Evolutionary conservation across 2,329 filamentous ascomycete species (phyloP).

Genomic region (Trichoderma aggressivum): DNA sequence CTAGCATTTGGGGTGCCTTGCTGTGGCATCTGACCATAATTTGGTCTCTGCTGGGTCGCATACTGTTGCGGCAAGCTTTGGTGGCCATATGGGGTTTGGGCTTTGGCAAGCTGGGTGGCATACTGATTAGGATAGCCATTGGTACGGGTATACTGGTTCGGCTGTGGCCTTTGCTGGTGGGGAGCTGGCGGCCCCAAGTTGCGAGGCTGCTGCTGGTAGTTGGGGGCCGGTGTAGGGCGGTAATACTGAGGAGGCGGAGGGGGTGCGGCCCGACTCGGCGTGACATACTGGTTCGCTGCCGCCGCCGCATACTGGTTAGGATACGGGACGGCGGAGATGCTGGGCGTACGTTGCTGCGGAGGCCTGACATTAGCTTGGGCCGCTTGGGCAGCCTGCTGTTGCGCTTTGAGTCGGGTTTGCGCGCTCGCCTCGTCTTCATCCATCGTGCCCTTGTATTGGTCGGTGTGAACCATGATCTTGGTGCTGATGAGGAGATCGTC

Average conservation of each 20-base stretch:
- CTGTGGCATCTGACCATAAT: conserved; percentile 41
- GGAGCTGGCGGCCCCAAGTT: conserved; percentile 32
- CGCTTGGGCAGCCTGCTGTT: conserved; percentile 33
- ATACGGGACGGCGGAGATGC: conserved; percentile 40
- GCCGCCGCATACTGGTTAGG: conserved; percentile 41
- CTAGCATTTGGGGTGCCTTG: conserved; percentile 43
- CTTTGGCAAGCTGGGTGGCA: conserved; percentile 50
- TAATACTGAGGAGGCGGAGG: conserved; percentile 45
- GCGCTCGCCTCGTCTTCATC: conserved; percentile 72
- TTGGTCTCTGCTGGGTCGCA: conserved; percentile 45
- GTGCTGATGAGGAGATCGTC: conserved; percentile 78
- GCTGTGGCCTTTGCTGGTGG: conserved; percentile 31
- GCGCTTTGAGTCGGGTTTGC: conserved; percentile 47
- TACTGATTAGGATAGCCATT: conserved; percentile 48
- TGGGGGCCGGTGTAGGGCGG: conserved; percentile 36
- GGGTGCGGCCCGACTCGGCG: conserved; percentile 44
- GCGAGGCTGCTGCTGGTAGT: conserved; percentile 44
- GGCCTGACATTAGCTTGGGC: conserved; percentile 35
- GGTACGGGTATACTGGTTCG: conserved; percentile 48
- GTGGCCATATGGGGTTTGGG: conserved; percentile 51
- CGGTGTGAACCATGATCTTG: conserved; percentile 68
- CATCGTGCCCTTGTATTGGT: conserved; percentile 74
- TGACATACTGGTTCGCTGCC: conserved; percentile 43
- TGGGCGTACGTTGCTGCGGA: conserved; percentile 38
- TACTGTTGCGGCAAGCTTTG: conserved; percentile 49